Evolutionary conservation across 305 asterid genomes (phyloP).

Genomic region (Fraxinus nigra): DNA sequence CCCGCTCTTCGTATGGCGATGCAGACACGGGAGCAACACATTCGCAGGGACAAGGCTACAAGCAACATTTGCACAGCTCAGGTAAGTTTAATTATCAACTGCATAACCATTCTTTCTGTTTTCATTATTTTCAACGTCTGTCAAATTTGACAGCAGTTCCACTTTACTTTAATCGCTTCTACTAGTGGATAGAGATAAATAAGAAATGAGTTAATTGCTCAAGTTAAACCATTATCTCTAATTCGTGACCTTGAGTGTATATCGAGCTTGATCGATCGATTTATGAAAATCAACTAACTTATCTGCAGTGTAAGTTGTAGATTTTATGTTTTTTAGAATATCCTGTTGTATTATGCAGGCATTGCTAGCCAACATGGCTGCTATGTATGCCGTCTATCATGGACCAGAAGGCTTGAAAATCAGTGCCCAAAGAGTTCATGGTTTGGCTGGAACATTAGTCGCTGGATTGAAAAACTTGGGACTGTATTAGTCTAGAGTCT

Average conservation of each 20-base stretch:
- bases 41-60: slow-evolving; percentile 92
- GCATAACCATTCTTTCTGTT: neutral
- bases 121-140: neutral
- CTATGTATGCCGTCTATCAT: slow-evolving; percentile 83
- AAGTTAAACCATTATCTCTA: neutral
- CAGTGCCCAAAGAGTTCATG: slow-evolving; percentile 88
- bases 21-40: slow-evolving; percentile 98
- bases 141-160: neutral
- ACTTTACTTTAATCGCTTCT: neutral
- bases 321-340: neutral
- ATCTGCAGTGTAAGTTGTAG: neutral
- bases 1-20: slow-evolving; percentile 97
- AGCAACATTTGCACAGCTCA: slow-evolving; percentile 98
- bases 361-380: slow-evolving; percentile 97
- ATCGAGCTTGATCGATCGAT: neutral
- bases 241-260: neutral
- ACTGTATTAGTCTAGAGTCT: slow-evolving; percentile 82
- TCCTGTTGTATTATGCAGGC: slow-evolving; percentile 49
- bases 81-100: slow-evolving; percentile 33
- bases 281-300: neutral
- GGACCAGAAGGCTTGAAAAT: slow-evolving; percentile 85
- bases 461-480: slow-evolving; percentile 84
- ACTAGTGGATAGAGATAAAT: neutral
- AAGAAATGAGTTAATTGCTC: neutral
- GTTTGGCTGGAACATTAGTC: slow-evolving; percentile 77